Base-by-base conservation (phyloP, 257 asterid species). In the Oldenlandia corymbosa region DNA sequence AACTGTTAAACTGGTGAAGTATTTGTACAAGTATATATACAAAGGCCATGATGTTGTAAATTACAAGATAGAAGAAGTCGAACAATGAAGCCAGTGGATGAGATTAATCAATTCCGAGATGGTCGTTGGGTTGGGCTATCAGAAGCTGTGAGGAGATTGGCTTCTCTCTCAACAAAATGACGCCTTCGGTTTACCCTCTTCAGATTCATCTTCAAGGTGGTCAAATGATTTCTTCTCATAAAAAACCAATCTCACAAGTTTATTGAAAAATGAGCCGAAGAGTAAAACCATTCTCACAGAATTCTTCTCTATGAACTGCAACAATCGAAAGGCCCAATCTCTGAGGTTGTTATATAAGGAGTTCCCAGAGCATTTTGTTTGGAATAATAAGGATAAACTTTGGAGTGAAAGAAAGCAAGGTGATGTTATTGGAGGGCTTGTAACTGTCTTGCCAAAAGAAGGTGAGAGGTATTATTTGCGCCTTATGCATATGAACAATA, bases 1-100 rank as follows among this genome's bases (percentile, higher is more conserved):
- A 1, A 36, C 37, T 2, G 21, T 41, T 1, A 60, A 60, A 13
- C 26, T 60, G 20, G 65, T 60, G 13, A 60, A 37, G 7, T 60
- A 60, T 13, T 10, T 60, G 3, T 51, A 47, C 20, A 49, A 64
- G 4, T 64, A 64, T 12, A 30, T 63, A 5, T 65, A 49, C 26
- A 65, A 28, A 34, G 28, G 60, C 6, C 60, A 21, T 17, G 69
- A 52, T 36, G 4, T 3, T 17, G 39, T 17, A 0, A 39, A 21
- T 4, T 60, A 39, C 1, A 9, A 20, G n/a, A n/a, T n/a, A n/a
- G n/a, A n/a, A n/a, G n/a, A n/a, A n/a, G n/a, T n/a, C n/a, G n/a
- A n/a, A n/a, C n/a, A n/a, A n/a, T n/a, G n/a, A n/a, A n/a, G n/a
- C n/a, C n/a, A n/a, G 17, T 16, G 4, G 62, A 65, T 7, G 51